Evolutionary conservation across 768 basidiomycete genomes (phyloP).

Genomic region (Russula dissimulans): DNA sequence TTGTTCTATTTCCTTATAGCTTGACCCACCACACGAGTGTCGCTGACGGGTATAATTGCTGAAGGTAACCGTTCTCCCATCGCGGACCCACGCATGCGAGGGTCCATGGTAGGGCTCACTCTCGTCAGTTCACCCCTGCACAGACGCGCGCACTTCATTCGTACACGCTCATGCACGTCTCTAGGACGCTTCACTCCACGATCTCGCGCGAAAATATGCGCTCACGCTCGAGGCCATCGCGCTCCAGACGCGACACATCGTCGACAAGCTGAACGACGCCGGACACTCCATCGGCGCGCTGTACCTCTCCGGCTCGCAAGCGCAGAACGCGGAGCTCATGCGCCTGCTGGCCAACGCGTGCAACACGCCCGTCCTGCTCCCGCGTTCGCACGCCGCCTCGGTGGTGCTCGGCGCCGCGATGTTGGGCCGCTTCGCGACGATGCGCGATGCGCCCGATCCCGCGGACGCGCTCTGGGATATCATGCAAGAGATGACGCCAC

Average conservation of each 20-base stretch:
- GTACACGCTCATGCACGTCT: background rate
- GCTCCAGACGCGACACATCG: slow-evolving; percentile 88
- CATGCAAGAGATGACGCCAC: slow-evolving; percentile 95
- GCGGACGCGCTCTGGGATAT: slow-evolving; percentile 77
- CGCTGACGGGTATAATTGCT: background rate
- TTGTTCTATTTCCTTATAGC: background rate
- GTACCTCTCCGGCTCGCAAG: slow-evolving; percentile 91
- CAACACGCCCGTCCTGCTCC: slow-evolving; percentile 72
- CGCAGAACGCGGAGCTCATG: slow-evolving; percentile 84
- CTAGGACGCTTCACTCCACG: slow-evolving; percentile 61
- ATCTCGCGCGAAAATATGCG: slow-evolving; percentile 86
- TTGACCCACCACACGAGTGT: background rate
- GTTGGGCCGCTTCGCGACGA: slow-evolving; percentile 80
- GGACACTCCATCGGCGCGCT: slow-evolving; percentile 79
- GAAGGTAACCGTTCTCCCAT: slow-evolving; percentile 93
- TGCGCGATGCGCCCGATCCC: slow-evolving; percentile 40
- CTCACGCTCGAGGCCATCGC: slow-evolving; percentile 89
- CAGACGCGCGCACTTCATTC: background rate
- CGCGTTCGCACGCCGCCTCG: slow-evolving; percentile 62
- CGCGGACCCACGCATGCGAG: slow-evolving; percentile 92
- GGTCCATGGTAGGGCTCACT: slow-evolving; percentile 79
- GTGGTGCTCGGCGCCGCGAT: slow-evolving; percentile 93
- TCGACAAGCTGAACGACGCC: slow-evolving; percentile 79
- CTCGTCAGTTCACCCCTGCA: slow-evolving; percentile 38
- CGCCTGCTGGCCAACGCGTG: slow-evolving; percentile 83